These are phyloP conservation scores for Talaromyces sp. DNA, from an alignment of 2,329 filamentous ascomycete species.

Conservation along the genomic window DNA sequence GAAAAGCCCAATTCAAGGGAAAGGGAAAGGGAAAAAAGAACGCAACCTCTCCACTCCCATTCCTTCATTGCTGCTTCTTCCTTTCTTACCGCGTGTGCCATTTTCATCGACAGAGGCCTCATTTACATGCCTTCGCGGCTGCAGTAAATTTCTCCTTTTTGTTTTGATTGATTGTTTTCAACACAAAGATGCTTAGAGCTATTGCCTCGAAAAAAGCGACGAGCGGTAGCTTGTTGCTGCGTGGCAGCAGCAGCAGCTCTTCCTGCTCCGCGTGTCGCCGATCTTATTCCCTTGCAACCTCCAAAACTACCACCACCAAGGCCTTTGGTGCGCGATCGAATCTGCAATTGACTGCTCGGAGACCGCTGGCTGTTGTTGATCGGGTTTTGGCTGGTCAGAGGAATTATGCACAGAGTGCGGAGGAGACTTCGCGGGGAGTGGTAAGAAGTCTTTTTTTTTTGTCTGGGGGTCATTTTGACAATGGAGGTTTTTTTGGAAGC, in stretches of 20 bases:
- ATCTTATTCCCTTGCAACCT: slow-evolving; percentile 31
- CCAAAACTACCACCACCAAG: slow-evolving; percentile 21
- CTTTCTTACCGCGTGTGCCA: background rate
- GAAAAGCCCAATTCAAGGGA: background rate
- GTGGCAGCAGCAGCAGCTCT: slow-evolving; percentile 27
- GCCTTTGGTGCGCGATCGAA: slow-evolving; percentile 27
- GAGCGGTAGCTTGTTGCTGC: slow-evolving; percentile 31
- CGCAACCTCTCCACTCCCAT: slow-evolving; percentile 5
- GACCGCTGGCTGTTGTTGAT: slow-evolving; percentile 36
- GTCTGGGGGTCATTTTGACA: background rate
- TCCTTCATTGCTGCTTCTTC: background rate
- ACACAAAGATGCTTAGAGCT: slow-evolving; percentile 33
- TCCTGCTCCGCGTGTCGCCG: slow-evolving; percentile 29
- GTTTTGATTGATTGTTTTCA: background rate
- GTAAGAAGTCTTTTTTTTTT: slow-evolving; percentile 40
- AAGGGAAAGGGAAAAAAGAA: background rate
- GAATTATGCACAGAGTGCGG: slow-evolving; percentile 55
- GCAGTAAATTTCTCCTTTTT: slow-evolving; percentile 1
- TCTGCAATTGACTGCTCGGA: slow-evolving; percentile 27
- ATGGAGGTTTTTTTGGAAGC: background rate
- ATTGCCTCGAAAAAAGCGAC: slow-evolving; percentile 36
- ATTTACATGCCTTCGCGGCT: background rate
- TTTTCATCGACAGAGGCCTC: background rate
- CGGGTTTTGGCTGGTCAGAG: slow-evolving; percentile 38
- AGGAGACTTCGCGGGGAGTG: slow-evolving; percentile 57